Base-by-base conservation (phyloP, 345 rosid species). In the Eucalyptus dawsonii region DNA sequence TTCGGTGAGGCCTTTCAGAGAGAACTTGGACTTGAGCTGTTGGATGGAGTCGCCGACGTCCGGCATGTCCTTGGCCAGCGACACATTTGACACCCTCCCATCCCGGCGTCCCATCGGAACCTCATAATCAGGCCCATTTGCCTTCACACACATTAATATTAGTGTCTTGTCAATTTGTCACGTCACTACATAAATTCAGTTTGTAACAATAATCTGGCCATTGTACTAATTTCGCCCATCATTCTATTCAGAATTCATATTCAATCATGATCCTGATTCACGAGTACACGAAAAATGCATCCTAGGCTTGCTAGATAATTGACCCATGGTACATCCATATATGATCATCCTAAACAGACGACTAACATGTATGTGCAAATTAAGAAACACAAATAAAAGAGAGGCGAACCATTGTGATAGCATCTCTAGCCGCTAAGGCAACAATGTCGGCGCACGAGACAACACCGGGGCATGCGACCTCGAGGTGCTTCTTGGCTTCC, bases 361-460 rank as follows among this genome's bases (percentile, higher is more conserved):
- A 31, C 16, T 31, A 31, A 16, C 0, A 69, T 8, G 4, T 34
- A 19, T 21, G 13, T 17, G 81, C 24, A 5, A 34, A 9, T 69
- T 2, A 69, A 31, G 42, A 34, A 50, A 22, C 31, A 80, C 42
- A 37, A 76, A 50, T 12, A 34, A 72, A 34, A 37, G 27, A 88
- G 21, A 2, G 37, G 40, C 85, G 6, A 34, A 96, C 98, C 98
- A 94, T 65, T 47, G 91, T 90, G 62, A 97, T 89, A n/a, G 98
- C 95, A 88, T 97, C 99, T 88, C 99, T 94, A 80, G 98, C 98
- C 12, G 96, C 98, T 88, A 97, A 89, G 88, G 98, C 97, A 24
- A 96, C 95, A 60, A 96, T 94, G 90, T 97, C 98, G 49, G 99
- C 92, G 89, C 99, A 97, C 7, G 98, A 96, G 65, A 97, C 98